Conservation (phyloP, 495 filamentous ascomycete genomes). For the Podospora conica region DNA sequence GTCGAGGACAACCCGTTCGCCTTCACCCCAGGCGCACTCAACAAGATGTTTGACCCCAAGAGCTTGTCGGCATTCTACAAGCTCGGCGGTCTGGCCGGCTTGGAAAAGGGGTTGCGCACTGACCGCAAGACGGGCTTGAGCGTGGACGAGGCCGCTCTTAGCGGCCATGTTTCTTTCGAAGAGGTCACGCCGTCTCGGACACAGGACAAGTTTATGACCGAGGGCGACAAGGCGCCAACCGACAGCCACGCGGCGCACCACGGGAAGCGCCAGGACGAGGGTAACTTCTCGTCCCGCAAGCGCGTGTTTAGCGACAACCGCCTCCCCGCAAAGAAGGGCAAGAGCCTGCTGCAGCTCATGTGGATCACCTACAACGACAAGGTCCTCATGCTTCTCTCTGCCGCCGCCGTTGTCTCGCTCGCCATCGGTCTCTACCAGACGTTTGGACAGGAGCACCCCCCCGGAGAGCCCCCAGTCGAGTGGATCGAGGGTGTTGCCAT, state of each 20-base stretch:
- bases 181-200: constrained; percentile 47
- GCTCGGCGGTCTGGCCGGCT: constrained; percentile 59
- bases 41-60: constrained; percentile 72
- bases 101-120: constrained; percentile 63
- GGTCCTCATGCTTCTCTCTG: constrained; percentile 67
- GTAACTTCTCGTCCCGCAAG: constrained; percentile 57
- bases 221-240: constrained; percentile 20
- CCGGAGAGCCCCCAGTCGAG: constrained; percentile 49
- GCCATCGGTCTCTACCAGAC: constrained; percentile 68
- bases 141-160: constrained; percentile 55
- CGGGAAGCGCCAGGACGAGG: constrained; percentile 15
- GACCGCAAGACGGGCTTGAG: constrained; percentile 60
- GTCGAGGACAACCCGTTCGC: constrained; percentile 65
- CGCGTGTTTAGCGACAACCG: constrained; percentile 66
- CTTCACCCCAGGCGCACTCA: constrained; percentile 62
- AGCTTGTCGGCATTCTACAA: constrained; percentile 63
- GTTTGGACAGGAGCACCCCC: constrained; percentile 39
- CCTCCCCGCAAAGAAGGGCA: constrained; percentile 67
- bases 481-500: constrained; percentile 82
- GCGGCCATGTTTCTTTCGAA: constrained; percentile 54
- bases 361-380: constrained; percentile 89
- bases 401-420: constrained; percentile 66
- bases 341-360: constrained; percentile 64
- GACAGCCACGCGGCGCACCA: constrained; percentile 9
- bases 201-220: constrained; percentile 27